Base-by-base conservation (phyloP, 768 basidiomycete genomes). In the Calocera viscosa region DNA sequence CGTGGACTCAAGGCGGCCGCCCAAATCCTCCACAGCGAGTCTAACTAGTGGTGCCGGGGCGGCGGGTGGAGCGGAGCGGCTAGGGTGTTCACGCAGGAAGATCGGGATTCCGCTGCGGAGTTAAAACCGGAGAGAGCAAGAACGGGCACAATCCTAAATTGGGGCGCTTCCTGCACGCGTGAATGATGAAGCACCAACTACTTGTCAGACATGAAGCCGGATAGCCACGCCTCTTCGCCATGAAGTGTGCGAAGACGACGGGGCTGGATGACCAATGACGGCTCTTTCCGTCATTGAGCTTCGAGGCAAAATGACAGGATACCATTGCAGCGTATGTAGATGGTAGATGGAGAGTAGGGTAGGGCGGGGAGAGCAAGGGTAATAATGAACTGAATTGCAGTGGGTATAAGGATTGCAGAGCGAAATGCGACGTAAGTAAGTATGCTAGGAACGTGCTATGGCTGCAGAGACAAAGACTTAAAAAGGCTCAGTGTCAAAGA, bases 381-480 rank as follows among this genome's bases (percentile, higher is more conserved):
- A 60, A 17, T 47, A 47, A 32, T 28, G 53, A 10, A 32, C 53
- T 60, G 53, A 32, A 60, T 60, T 60, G 53, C 53, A 60, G 53
- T 60, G 53, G 53, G 53, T 60, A 60, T 60, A 26, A 60, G 26
- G 53, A 26, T 28, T 60, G 53, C 53, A 32, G 53, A 60, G 53
- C 53, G 53, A 60, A 60, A 60, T 60, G 53, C 53, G 53, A 32
- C 26, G 53, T 60, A 32, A 49, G n/a, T 24, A 49, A 60, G 22
- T 60, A 60, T 60, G 53, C 53, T 28, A 60, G 53, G 53, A 60
- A 60, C 53, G 53, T 60, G 53, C 53, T 60, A 60, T 60, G 30
- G 53, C 53, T 60, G 53, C 53, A 60, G 53, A 60, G 53, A 28
- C 53, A 60, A 60, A 24, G 35, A 38, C 35, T 47, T 19, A 47